Percentiles rank a stretch among this genome's conserved stretches.
phyloP scores from a whole-genome alignment of 108 stramenopile genomes.

The Chaetoceros muelleri region DNA sequence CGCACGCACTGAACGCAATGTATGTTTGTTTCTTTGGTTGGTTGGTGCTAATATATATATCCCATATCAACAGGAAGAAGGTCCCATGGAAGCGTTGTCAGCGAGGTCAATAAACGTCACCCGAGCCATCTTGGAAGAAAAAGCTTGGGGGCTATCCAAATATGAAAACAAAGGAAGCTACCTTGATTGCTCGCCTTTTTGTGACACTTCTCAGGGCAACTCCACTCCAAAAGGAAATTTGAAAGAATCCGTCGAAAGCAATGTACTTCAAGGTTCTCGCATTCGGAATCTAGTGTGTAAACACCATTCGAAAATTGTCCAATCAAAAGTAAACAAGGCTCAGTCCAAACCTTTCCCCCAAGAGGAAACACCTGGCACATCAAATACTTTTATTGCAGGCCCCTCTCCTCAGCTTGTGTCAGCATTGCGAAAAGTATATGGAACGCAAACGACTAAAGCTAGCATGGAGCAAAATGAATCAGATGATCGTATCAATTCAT shows the following conservation, averaged over 20 bases:
- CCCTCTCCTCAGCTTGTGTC: slow-evolving; percentile 47
- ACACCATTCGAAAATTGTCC: slow-evolving; percentile 58
- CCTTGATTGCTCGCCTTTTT: slow-evolving; percentile 13
- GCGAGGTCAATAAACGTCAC: slow-evolving; percentile 51
- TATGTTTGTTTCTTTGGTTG: background rate
- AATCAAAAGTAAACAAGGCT: background rate
- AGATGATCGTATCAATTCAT: slow-evolving; percentile 7
- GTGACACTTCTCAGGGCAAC: background rate
- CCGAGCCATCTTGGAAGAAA: slow-evolving; percentile 47
- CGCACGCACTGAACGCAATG: background rate
- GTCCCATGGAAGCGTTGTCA: slow-evolving; percentile 31
- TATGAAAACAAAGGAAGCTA: slow-evolving; percentile 17
- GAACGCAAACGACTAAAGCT: slow-evolving; percentile 15
- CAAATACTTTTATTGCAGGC: no score
- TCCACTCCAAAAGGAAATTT: background rate
- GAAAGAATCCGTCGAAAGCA: background rate
- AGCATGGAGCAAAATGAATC: no score
- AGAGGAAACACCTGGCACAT: slow-evolving; percentile 5
- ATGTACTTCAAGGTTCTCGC: background rate
- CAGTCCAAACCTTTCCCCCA: slow-evolving; percentile 3
- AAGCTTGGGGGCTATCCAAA: slow-evolving; percentile 38
- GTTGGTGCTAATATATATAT: background rate
- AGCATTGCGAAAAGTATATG: slow-evolving; percentile 37
- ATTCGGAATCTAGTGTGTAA: slow-evolving; percentile 29
- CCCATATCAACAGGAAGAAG: slow-evolving; percentile 34